Evolutionary conservation across 441 rosid genomes (phyloP), one percentile per base, ranked within the genome.

Genomic region (Pelargonium cotyledonis): DNA sequence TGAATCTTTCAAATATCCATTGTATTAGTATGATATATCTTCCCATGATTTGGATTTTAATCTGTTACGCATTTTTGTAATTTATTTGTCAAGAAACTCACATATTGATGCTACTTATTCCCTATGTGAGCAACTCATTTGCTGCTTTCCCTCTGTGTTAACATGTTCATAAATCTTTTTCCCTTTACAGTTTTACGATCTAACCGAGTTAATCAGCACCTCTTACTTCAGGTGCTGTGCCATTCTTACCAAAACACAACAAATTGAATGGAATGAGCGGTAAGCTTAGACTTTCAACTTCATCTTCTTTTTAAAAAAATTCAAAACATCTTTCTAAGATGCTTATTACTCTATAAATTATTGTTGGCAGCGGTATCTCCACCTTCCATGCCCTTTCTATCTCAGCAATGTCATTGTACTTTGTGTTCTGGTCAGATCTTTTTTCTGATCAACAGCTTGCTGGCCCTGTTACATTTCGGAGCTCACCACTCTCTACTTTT

Each of bases 181-280:
- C 64, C 68, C 0, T 29, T 41, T 68, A 3, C 80, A 88, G 94
- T 84, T 70, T 2, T 84, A 88, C 72, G 89, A 88, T 77, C 81
- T 86, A 63, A 73, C 82, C 1, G 84, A 85, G 55, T 55, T 78
- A 66, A 73, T 82, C 46, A 83, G 91, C 67, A 78, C 79, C 49
- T 69, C 80, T 78, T 82, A 85, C 73, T 72, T 81, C 66, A 86
- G 81, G 80, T 70, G 88, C 19, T 86, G 85, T 53, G 58, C 81
- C 60, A 76, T 77, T 73, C 84, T 88, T 16, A 70, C 89, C 31
- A 82, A 84, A 70, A 53, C 80, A 21, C 82, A 86, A 69, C 84
- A 87, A 49, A 69, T 77, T 23, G 94, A 88, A 79, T 88, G 94
- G 94, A 88, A 79, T 75, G 86, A 88, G 67, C 71, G 93, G 93